phyloP scores from a whole-genome alignment of 129 eudicot species.

The Arctium lappa region DNA sequence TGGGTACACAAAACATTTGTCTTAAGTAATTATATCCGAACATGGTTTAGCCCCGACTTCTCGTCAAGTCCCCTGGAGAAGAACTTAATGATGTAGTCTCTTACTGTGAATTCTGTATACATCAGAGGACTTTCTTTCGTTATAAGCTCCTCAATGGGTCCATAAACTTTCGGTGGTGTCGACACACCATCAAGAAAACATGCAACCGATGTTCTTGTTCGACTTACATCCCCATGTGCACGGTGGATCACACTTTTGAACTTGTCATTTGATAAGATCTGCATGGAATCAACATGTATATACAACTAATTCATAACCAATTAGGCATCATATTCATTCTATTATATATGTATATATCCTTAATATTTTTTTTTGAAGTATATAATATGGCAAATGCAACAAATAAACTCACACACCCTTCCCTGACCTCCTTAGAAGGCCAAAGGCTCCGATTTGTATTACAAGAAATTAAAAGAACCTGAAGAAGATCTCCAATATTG shows the following conservation, averaged over 20 bases:
- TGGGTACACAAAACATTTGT: neutral
- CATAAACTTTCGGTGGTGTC: conserved; percentile 22
- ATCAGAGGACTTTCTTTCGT: conserved; percentile 42
- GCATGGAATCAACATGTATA: neutral
- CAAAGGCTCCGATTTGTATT: neutral
- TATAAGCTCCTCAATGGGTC: conserved; percentile 51
- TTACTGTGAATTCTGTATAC: conserved; percentile 29
- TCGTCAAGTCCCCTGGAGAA: conserved; percentile 24
- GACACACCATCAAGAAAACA: conserved; percentile 26
- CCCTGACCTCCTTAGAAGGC: too few species aligned
- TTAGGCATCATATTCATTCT: neutral
- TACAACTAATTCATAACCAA: neutral
- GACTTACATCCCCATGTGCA: conserved; percentile 30
- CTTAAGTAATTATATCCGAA: neutral
- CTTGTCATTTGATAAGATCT: conserved; percentile 52
- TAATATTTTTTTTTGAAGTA: too few species aligned
- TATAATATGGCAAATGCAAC: too few species aligned
- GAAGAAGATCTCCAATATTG: conserved; percentile 52
- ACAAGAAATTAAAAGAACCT: conserved; percentile 20
- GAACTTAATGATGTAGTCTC: conserved; percentile 22
- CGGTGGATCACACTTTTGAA: conserved; percentile 49
- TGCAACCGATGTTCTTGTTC: conserved; percentile 50
- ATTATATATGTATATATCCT: neutral
- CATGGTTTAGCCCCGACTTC: conserved; percentile 15
- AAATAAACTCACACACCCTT: too few species aligned